Evolutionary conservation across 148 eudicot genomes (phyloP).

Genomic region (Dysphania ambrosioides): DNA sequence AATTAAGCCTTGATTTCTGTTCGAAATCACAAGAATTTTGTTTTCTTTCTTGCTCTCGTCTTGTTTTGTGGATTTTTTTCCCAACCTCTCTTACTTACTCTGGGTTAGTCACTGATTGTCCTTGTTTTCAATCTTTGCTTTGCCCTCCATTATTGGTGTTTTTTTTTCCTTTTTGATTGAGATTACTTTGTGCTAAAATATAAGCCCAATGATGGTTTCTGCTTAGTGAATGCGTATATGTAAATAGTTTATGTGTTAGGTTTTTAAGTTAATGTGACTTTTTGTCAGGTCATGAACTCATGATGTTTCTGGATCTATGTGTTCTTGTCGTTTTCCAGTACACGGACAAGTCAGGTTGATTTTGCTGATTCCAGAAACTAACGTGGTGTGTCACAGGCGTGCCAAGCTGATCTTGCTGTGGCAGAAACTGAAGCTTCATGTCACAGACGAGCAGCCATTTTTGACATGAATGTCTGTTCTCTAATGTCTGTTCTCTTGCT

Average conservation of each 20-base stretch:
- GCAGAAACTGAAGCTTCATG: neutral
- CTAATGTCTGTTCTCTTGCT: neutral
- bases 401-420: neutral
- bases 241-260: neutral
- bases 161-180: neutral
- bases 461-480: too few relatives aligned
- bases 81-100: neutral
- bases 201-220: neutral
- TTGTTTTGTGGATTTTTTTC: neutral
- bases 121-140: neutral
- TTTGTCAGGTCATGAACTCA: conserved; percentile 1
- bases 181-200: neutral
- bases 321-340: neutral
- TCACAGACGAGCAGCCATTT: neutral
- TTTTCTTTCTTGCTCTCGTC: neutral
- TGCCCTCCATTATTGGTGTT: neutral
- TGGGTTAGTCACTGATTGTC: neutral
- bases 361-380: neutral
- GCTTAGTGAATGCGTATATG: neutral
- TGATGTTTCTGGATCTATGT: conserved; percentile 3
- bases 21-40: too few relatives aligned
- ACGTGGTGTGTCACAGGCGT: neutral
- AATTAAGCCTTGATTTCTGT: neutral
- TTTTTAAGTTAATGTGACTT: neutral
- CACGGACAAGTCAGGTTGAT: neutral